These are phyloP conservation scores for Exophiala dermatitidis DNA, from an alignment of 2,329 filamentous ascomycete genomes.

Conservation along the genomic window DNA sequence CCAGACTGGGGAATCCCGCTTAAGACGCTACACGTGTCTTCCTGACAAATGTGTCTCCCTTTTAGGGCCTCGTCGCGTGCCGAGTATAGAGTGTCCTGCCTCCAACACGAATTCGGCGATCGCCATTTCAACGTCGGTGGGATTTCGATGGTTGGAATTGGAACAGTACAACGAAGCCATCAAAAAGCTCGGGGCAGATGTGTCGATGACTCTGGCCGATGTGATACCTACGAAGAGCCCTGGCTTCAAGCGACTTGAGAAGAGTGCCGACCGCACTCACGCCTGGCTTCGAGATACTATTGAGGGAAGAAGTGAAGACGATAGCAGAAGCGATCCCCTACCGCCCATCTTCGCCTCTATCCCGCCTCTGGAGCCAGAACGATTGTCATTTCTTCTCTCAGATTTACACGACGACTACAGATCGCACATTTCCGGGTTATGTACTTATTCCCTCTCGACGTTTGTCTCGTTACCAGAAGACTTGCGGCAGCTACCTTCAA, in stretches of 20 bases:
- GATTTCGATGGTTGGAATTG: constrained; percentile 65
- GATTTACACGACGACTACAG: constrained; percentile 59
- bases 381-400: constrained; percentile 74
- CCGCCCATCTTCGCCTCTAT: constrained; percentile 59
- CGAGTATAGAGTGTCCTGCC: constrained; percentile 62
- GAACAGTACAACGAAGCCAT: constrained; percentile 62
- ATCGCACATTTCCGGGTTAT: constrained; percentile 58
- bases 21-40: constrained; percentile 71
- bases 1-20: constrained; percentile 44
- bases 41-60: constrained; percentile 60
- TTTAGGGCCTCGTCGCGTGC: constrained; percentile 68
- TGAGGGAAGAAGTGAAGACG: constrained; percentile 1
- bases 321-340: not conserved
- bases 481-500: constrained; percentile 59
- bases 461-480: constrained; percentile 58
- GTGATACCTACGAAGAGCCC: constrained; percentile 54
- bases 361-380: constrained; percentile 64
- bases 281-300: constrained; percentile 65
- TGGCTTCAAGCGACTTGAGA: constrained; percentile 64
- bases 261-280: constrained; percentile 81
- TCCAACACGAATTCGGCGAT: constrained; percentile 65
- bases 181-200: constrained; percentile 64
- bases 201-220: constrained; percentile 72
- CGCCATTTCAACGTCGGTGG: constrained; percentile 76
- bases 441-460: constrained; percentile 67